Percentiles rank a stretch among this genome's conserved stretches.
These are phyloP conservation scores for Kwoniella shandongensis DNA, from an alignment of 768 basidiomycete species.

Conservation along the genomic window DNA sequence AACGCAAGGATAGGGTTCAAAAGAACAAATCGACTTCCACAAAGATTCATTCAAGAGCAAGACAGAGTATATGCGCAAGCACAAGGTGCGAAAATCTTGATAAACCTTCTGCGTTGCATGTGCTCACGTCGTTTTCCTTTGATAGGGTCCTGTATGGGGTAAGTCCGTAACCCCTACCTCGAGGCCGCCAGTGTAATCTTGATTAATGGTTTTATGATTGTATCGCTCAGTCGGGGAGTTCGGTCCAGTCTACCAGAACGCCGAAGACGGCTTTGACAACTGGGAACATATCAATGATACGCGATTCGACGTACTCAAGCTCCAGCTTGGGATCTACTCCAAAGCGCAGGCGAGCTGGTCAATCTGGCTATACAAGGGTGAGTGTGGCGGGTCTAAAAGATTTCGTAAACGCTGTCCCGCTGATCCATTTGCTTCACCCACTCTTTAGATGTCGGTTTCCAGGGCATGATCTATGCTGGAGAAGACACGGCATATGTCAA, in stretches of 20 bases:
- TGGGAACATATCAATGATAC: slow-evolving; percentile 68
- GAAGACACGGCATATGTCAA: slow-evolving; percentile 69
- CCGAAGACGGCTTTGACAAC: slow-evolving; percentile 58
- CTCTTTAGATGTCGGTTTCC: slow-evolving; percentile 55
- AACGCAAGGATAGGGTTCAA: slow-evolving; percentile 29
- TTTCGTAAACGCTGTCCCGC: background rate
- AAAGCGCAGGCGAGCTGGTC: slow-evolving; percentile 63
- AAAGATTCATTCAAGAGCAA: slow-evolving; percentile 64
- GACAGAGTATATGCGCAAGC: slow-evolving; percentile 69
- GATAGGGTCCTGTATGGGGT: slow-evolving; percentile 40
- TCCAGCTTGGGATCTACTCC: slow-evolving; percentile 72
- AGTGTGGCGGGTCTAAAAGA: background rate
- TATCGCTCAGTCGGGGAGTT: slow-evolving; percentile 71
- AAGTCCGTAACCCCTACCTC: slow-evolving; percentile 8
- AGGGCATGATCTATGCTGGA: slow-evolving; percentile 77
- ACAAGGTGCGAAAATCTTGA: slow-evolving; percentile 41
- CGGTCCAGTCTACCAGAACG: slow-evolving; percentile 68
- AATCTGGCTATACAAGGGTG: slow-evolving; percentile 78
- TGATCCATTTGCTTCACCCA: background rate
- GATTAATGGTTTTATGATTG: background rate
- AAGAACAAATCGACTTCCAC: slow-evolving; percentile 34
- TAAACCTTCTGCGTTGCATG: slow-evolving; percentile 46
- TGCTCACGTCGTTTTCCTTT: background rate
- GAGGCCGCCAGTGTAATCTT: background rate
- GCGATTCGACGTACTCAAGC: slow-evolving; percentile 67